Evolutionary conservation across 2,329 filamentous ascomycete species (phyloP).

Genomic region (Aspergillus uvarum): DNA sequence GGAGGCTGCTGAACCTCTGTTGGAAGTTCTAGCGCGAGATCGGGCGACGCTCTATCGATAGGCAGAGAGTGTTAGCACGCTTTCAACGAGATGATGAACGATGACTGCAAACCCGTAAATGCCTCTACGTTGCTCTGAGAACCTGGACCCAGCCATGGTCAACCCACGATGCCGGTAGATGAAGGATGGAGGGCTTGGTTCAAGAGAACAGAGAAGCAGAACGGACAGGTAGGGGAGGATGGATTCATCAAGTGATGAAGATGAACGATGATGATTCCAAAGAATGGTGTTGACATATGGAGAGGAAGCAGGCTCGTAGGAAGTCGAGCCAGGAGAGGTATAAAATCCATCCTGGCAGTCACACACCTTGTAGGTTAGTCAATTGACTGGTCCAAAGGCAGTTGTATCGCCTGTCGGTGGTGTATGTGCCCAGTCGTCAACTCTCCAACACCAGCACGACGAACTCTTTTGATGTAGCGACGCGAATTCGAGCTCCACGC

Average conservation of each 20-base stretch:
- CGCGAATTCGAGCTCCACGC: neutral
- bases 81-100: neutral
- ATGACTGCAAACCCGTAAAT: neutral
- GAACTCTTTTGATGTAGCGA: neutral
- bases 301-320: neutral
- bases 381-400: neutral
- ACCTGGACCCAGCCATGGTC: slow-evolving; percentile 3
- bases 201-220: neutral
- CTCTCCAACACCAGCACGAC: neutral
- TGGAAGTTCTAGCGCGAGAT: neutral
- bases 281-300: neutral
- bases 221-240: neutral
- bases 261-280: neutral
- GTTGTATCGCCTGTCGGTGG: neutral
- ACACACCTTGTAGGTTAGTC: neutral
- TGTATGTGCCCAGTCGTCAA: neutral
- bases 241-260: neutral
- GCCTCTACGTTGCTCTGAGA: neutral
- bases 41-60: neutral
- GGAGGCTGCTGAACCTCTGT: neutral
- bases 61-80: neutral
- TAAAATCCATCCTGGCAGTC: neutral
- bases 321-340: neutral
- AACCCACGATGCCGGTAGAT: neutral
- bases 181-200: neutral